These are phyloP conservation scores for Fragaria iinumae DNA, from an alignment of 306 rosid species.

Conservation along the genomic window DNA sequence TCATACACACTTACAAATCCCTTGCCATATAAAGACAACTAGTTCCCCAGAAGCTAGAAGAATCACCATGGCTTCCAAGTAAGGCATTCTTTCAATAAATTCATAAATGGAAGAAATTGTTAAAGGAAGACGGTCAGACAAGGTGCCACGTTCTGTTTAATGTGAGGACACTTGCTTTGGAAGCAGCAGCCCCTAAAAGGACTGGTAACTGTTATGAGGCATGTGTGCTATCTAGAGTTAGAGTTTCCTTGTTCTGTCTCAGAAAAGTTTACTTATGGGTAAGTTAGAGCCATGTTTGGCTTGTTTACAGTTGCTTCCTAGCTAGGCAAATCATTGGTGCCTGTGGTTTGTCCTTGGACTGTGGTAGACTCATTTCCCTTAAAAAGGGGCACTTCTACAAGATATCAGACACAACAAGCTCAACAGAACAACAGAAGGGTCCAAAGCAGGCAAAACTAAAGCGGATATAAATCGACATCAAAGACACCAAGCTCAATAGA, in stretches of 20 bases:
- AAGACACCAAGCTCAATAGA: neutral
- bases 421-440: no score
- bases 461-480: no score
- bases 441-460: no score
- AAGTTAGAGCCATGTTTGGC: neutral
- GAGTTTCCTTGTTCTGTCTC: neutral
- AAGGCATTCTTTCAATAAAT: neutral
- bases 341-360: neutral
- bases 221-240: neutral
- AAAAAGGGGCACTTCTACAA: neutral
- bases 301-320: neutral
- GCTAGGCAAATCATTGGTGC: neutral
- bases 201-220: neutral
- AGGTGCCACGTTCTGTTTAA: neutral
- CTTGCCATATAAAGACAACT: neutral
- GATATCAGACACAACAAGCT: neutral
- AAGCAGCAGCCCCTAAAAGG: neutral
- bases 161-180: neutral
- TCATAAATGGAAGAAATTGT: no score
- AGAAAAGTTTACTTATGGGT: neutral
- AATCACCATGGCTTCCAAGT: no score
- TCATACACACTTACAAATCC: neutral
- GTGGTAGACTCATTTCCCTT: neutral
- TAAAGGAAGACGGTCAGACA: neutral
- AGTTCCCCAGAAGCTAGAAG: no score